Percentiles rank a stretch among this genome's conserved stretches.
These are phyloP conservation scores for Backusella macrospora DNA, from an alignment of 192 early-diverging fungal genomes.

Conservation along the genomic window DNA sequence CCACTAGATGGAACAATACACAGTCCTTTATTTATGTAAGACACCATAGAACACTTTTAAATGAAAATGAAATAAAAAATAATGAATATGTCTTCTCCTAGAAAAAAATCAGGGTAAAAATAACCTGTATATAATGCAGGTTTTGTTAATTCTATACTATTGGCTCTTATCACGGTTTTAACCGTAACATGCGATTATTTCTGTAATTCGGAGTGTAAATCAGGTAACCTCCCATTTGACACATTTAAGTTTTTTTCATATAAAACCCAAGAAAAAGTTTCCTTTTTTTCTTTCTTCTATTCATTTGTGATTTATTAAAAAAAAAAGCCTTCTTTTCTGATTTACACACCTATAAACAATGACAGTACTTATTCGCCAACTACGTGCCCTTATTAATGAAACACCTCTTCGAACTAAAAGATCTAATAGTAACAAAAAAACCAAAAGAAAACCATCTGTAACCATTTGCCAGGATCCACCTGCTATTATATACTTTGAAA, in stretches of 20 bases:
- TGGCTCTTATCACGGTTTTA: constrained; percentile 12
- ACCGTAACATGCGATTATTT: background rate
- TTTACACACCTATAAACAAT: constrained; percentile 9
- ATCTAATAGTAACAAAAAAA: background rate
- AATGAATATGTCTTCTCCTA: background rate
- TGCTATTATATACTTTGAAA: constrained; percentile 28
- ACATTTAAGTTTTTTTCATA: constrained; percentile 16
- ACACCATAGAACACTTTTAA: background rate
- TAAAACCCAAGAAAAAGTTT: constrained; percentile 3
- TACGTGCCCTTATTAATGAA: constrained; percentile 21
- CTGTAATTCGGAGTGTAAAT: background rate
- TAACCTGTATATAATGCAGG: constrained; percentile 4
- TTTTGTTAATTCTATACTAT: constrained; percentile 2
- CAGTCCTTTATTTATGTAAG: background rate
- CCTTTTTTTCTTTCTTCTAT: background rate
- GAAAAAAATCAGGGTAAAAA: background rate
- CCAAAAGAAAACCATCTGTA: constrained; percentile 20
- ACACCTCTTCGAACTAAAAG: constrained; percentile 11
- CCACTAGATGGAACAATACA: background rate
- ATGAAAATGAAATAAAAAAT: background rate
- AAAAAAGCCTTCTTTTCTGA: background rate
- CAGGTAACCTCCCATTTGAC: background rate
- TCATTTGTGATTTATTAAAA: background rate
- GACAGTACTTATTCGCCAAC: constrained; percentile 24
- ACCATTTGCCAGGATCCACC: constrained; percentile 38